Evolutionary conservation across 169 alveolate genomes (phyloP), one percentile per base, ranked within the genome.

Genomic region (Blepharisma undulans): DNA sequence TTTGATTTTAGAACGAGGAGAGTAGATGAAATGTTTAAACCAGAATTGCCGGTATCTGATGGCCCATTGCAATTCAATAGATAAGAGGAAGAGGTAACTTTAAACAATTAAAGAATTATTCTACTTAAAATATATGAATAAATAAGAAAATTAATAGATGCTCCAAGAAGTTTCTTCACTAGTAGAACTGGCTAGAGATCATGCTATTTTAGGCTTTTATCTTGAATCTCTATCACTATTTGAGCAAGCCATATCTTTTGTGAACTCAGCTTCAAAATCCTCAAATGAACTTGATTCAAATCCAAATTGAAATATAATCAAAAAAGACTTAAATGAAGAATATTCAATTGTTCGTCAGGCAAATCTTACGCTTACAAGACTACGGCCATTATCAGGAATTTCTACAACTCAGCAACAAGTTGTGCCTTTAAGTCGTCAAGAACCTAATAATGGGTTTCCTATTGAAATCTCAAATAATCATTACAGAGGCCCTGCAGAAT

Each of bases 181-280:
- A 30, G 92, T 91, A 27, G 87, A 91, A 33, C 30, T 91, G 22
- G 88, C 85, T 74, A 66, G 94, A 72, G 94, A 92, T 32, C 88
- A 92, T 22, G 94, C 94, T 18, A 78, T 92, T 29, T 88, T 92
- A n/a, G 94, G 94, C 5, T 7, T 78, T 29, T 92, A 92, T 88
- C 10, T 16, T n/a, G 94, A 92, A 33, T 92, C 94, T 16, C 27
- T 88, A 25, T 72, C 72, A n/a, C 21, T 30, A 4, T 92, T 88
- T 66, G 88, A 92, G 61, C 88, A 72, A 25, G 91, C 89, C 8
- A 34, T 92, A 29, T n/a, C 34, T 25, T 1, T 92, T 21, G 32
- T 92, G 29, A 72, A 27, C 25, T 22, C 61, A 48, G 66, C 66
- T 48, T 12, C 21, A 7, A 29, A 27, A 32, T 29, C 91, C 85